These are phyloP conservation scores for Marasmius tenuissimus DNA, from an alignment of 1,284 basidiomycete species.

Conservation along the genomic window DNA sequence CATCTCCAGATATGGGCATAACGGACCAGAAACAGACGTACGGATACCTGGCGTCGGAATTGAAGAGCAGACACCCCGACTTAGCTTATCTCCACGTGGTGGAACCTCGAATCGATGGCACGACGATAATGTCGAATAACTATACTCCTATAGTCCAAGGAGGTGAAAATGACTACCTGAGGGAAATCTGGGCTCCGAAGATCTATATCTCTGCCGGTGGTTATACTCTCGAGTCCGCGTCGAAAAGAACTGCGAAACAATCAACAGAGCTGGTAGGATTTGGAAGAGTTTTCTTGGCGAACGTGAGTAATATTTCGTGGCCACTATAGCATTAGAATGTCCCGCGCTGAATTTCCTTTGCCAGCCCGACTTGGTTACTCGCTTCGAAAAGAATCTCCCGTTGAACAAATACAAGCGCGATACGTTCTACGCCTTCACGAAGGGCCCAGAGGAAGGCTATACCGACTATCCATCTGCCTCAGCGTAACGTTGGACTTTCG, in stretches of 20 bases:
- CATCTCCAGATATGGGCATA: constrained; percentile 31
- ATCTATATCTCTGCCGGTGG: constrained; percentile 3
- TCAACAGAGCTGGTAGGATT: constrained; percentile 2
- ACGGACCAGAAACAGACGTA: constrained; percentile 34
- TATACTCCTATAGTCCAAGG: too few relatives aligned
- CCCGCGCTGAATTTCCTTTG: background rate
- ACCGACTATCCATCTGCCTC: constrained; percentile 6
- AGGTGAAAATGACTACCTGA: constrained; percentile 7
- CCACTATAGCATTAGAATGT: background rate
- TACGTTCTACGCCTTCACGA: constrained; percentile 1
- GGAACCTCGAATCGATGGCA: constrained; percentile 28
- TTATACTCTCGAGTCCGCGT: constrained; percentile 3
- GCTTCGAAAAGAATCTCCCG: background rate
- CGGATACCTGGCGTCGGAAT: constrained; percentile 24
- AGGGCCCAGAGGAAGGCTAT: background rate
- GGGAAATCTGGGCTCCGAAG: constrained; percentile 10
- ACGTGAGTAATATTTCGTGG: background rate
- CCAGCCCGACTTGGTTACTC: background rate
- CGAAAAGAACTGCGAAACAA: background rate
- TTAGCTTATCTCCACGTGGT: constrained; percentile 50
- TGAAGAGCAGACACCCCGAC: constrained; percentile 28
- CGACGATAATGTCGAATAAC: background rate
- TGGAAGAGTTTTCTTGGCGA: constrained; percentile 7
- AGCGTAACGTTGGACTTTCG: too few relatives aligned
- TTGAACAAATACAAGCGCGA: constrained; percentile 1